These are phyloP conservation scores for Sphagnum fallax DNA, from an alignment of 228 moss, liverwort and hornwort species.

Conservation along the genomic window DNA sequence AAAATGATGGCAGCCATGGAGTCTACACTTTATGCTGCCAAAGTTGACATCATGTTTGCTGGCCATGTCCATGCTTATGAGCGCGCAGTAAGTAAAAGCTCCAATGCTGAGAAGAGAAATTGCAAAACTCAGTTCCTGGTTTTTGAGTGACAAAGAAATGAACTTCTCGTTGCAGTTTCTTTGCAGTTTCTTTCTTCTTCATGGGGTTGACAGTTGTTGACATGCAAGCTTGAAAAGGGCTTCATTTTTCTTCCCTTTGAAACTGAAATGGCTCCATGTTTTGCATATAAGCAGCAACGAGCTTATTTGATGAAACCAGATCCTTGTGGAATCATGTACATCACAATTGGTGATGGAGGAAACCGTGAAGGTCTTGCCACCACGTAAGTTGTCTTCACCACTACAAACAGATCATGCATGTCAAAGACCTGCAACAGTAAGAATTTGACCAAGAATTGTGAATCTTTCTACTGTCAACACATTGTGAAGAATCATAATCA, in stretches of 20 bases:
- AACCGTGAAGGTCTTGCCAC: conserved; percentile 68
- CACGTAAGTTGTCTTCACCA: conserved; percentile 22
- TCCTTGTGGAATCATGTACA: conserved; percentile 53
- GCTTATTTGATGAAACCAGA: conserved; percentile 47
- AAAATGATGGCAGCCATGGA: conserved; percentile 79
- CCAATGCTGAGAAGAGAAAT: no score
- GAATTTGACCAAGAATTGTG: no score
- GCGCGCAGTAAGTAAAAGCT: conserved; percentile 38
- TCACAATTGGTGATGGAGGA: conserved; percentile 74
- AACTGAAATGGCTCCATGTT: no score
- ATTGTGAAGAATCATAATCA: neutral
- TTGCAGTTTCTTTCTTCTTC: no score
- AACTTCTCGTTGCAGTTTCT: no score
- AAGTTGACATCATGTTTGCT: conserved; percentile 67
- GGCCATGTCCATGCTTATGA: conserved; percentile 82
- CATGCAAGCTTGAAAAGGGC: no score
- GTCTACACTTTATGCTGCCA: conserved; percentile 56
- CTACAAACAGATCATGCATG: no score
- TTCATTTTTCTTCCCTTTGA: no score
- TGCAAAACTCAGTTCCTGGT: no score
- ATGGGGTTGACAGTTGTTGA: no score
- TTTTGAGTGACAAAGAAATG: no score
- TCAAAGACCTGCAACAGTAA: no score
- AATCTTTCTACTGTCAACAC: neutral
- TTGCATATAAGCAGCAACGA: conserved; percentile 24